Evolutionary conservation across 1,284 basidiomycete species (phyloP), one percentile per base, ranked within the genome.

Genomic region (Limonomyces culmigenus): DNA sequence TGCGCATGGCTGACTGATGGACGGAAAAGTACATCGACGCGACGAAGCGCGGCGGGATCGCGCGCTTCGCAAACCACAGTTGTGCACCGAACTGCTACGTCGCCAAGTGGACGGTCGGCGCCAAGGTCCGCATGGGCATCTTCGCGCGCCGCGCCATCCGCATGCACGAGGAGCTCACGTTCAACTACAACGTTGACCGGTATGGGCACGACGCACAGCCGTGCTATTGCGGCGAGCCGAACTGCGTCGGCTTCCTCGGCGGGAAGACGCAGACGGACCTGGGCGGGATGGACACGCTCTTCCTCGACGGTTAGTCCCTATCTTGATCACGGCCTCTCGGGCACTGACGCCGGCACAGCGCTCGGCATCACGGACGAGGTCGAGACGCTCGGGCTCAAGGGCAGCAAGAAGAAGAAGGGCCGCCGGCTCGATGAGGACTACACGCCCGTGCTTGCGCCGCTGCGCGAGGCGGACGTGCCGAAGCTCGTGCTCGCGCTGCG

Each of bases 121-220:
- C 74, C 21, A 74, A 84, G 45, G 77, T 98, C 46, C 79, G 93
- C 21, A 98, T 97, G 95, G 93, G 93, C 34, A 97, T 99, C 47
- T 99, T 98, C 51, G 77, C 93, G 17, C 92, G 84, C 50, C 70
- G 93, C 40, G 55, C 70, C 42, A 84, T 98, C 45, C 55, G 67
- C 50, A 70, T 73, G 50, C 60, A 88, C 43, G 95, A 98, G 52
- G 95, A 99, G 58, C 60, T 99, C 43, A 98, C 93, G 1, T 99
- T 98, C 65, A 97, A 99, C 58, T 99, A 99, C 56, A 99, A 98
- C 51, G 95, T 98, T 32, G 95, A 98, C 55, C 85, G 95, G 40
- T 99, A 98, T 53, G 93, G 93, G 87, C 89, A 98, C 55, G 88
- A 95, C 43, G 83, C 95, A 37, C 95, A 99, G 54, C 69, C 67